phyloP scores from a whole-genome alignment of 2,329 filamentous ascomycete species.

The Alternaria solani region DNA sequence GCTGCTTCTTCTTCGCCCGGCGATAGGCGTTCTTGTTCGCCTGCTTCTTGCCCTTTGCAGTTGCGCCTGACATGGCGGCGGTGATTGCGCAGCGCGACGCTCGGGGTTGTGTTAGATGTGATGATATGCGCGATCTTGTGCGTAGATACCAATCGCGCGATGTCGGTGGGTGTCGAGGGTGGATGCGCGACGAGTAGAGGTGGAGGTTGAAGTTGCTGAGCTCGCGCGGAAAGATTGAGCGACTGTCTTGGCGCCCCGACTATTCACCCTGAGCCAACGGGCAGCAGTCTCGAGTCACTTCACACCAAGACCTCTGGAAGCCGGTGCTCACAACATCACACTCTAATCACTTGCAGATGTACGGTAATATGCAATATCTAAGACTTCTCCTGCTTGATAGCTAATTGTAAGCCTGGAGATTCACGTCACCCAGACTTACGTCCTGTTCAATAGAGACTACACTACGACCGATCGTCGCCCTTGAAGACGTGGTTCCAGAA shows the following conservation, averaged over 20 bases:
- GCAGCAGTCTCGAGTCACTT: neutral
- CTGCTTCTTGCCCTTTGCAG: slow-evolving; percentile 61
- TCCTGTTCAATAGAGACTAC: neutral
- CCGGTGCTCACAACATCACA: neutral
- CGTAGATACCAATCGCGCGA: slow-evolving; percentile 3
- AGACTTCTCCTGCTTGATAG: neutral
- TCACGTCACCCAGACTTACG: neutral
- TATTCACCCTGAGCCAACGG: neutral
- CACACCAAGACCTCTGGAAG: neutral
- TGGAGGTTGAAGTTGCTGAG: slow-evolving; percentile 14
- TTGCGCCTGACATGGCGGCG: slow-evolving; percentile 40
- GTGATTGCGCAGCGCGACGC: slow-evolving; percentile 19
- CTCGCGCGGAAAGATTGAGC: slow-evolving; percentile 20
- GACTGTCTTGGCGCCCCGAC: slow-evolving; percentile 10
- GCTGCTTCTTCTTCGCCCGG: slow-evolving; percentile 94
- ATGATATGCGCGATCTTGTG: neutral
- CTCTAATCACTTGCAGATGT: no score
- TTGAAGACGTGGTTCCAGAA: slow-evolving; percentile 66
- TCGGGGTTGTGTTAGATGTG: neutral
- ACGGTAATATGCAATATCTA: neutral
- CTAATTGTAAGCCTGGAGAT: neutral
- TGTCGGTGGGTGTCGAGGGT: slow-evolving; percentile 1
- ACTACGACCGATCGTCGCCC: slow-evolving; percentile 59
- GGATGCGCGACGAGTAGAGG: slow-evolving; percentile 5
- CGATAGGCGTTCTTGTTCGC: slow-evolving; percentile 94